Percentiles rank a stretch among this genome's conserved stretches.
These are phyloP conservation scores for Trichoderma asperelloides DNA, from an alignment of 495 filamentous ascomycete genomes.

Conservation along the genomic window DNA sequence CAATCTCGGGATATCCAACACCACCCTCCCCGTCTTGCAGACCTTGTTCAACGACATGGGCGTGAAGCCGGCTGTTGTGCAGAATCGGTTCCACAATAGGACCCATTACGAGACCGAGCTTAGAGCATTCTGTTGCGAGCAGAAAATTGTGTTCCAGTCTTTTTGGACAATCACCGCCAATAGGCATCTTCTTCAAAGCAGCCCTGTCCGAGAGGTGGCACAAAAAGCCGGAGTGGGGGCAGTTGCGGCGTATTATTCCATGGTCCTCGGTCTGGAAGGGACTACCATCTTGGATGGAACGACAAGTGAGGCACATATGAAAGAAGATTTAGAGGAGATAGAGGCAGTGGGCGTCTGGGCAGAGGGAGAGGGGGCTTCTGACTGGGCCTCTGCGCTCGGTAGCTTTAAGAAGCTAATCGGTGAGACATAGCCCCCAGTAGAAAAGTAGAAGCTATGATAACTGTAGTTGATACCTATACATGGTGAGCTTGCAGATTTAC, in stretches of 20 bases:
- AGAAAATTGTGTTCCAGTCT: slow-evolving; percentile 57
- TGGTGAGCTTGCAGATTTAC: not conserved
- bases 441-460: not conserved
- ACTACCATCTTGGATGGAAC: slow-evolving; percentile 64
- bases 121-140: slow-evolving; percentile 51
- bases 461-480: not conserved
- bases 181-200: slow-evolving; percentile 40
- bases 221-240: slow-evolving; percentile 34
- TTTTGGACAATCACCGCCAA: slow-evolving; percentile 80
- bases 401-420: slow-evolving; percentile 41
- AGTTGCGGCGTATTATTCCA: slow-evolving; percentile 54
- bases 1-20: slow-evolving; percentile 67
- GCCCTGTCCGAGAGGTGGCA: slow-evolving; percentile 45
- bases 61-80: slow-evolving; percentile 50
- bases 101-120: slow-evolving; percentile 53
- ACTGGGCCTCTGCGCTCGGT: slow-evolving; percentile 37
- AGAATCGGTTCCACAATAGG: slow-evolving; percentile 61
- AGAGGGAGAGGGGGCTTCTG: slow-evolving; percentile 27
- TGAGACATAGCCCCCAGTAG: slow-evolving; percentile 19
- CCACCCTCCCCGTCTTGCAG: slow-evolving; percentile 42
- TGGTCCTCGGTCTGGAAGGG: slow-evolving; percentile 51
- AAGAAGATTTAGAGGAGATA: slow-evolving; percentile 51
- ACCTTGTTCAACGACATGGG: slow-evolving; percentile 30
- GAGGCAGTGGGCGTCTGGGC: slow-evolving; percentile 40
- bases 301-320: slow-evolving; percentile 53